Conservation (phyloP, 257 asterid genomes). For the Solanum tacnaense region DNA sequence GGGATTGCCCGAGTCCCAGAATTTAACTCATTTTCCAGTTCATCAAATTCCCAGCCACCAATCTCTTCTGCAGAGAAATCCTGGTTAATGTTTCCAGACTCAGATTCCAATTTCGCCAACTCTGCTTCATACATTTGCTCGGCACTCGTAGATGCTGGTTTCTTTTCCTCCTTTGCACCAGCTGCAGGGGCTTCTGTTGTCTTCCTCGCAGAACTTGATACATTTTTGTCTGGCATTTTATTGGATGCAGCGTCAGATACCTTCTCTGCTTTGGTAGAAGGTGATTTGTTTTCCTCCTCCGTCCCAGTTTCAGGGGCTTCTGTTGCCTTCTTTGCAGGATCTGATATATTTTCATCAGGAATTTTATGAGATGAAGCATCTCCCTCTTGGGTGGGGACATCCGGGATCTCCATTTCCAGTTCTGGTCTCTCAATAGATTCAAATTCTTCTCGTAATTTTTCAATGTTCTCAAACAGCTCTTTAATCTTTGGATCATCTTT, state of each 20-base stretch:
- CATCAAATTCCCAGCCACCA: conserved; percentile 95
- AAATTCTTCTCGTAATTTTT: conserved; percentile 61
- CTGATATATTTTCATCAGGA: conserved; percentile 28
- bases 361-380: conserved; percentile 10
- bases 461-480: conserved; percentile 65
- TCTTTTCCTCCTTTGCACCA: conserved; percentile 15
- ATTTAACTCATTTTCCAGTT: conserved; percentile 73
- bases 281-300: conserved; percentile 12
- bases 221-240: conserved; percentile 15
- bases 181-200: conserved; percentile 17
- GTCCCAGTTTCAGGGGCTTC: conserved; percentile 20
- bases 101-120: conserved; percentile 75
- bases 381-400: conserved; percentile 19
- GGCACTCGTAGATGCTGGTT: conserved; percentile 14
- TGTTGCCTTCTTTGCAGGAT: conserved; percentile 20
- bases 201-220: conserved; percentile 21
- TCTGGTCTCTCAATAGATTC: conserved; percentile 86
- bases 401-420: conserved; percentile 69
- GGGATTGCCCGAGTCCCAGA: conserved; percentile 27
- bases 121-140: conserved; percentile 56
- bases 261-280: conserved; percentile 28
- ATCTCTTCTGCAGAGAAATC: conserved; percentile 74
- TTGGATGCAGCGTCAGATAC: conserved; percentile 22
- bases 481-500: conserved; percentile 58
- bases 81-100: conserved; percentile 61